These are phyloP conservation scores for Grigorovia transvaalensis DNA, from an alignment of 805 yeast species.

Conservation along the genomic window DNA sequence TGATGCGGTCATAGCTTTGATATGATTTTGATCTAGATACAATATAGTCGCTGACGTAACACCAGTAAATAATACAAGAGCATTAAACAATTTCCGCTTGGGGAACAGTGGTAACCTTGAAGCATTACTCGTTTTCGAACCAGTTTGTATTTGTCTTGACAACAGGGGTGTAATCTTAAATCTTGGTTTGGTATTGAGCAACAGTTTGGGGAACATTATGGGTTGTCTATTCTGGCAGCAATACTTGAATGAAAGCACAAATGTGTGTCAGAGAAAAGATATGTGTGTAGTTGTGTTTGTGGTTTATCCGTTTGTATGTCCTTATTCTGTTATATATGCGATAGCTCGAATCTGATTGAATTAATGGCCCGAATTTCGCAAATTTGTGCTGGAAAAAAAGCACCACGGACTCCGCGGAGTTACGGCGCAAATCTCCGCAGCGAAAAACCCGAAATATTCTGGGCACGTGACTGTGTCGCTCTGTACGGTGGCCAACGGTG, in stretches of 20 bases:
- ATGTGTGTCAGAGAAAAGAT: not conserved
- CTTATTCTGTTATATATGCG: too few species aligned
- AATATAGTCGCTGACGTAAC: constrained; percentile 70
- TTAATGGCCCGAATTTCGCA: too few species aligned
- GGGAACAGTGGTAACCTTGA: not conserved
- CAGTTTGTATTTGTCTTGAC: not conserved
- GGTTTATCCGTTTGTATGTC: not conserved
- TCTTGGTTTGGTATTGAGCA: not conserved
- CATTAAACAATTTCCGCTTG: constrained; percentile 42
- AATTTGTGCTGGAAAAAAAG: too few species aligned
- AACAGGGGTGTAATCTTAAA: not conserved
- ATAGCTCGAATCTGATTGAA: too few species aligned
- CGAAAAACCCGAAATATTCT: not conserved
- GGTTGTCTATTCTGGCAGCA: not conserved
- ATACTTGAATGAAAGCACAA: not conserved
- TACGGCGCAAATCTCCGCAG: not conserved
- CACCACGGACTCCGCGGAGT: not conserved
- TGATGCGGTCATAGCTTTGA: constrained; percentile 95
- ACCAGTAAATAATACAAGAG: constrained; percentile 59
- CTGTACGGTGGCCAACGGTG: not conserved
- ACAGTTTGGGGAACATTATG: not conserved
- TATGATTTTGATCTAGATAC: constrained; percentile 77
- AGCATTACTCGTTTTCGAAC: constrained; percentile 5
- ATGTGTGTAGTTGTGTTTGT: not conserved
- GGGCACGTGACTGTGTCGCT: not conserved